These are phyloP conservation scores for Alternaria panax DNA, from an alignment of 2,329 filamentous ascomycete species.

Conservation along the genomic window DNA sequence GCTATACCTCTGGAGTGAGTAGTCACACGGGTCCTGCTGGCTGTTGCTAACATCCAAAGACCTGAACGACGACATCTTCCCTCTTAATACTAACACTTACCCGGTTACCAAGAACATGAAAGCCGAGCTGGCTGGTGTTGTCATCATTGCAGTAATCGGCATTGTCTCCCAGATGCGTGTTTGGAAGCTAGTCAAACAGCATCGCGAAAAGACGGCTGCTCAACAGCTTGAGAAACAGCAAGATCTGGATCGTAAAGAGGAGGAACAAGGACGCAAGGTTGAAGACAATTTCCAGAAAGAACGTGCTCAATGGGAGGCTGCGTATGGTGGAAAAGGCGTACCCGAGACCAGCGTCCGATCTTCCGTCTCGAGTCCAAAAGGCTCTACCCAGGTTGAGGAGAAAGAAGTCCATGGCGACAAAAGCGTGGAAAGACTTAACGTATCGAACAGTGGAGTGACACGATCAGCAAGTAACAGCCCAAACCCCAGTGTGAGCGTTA, in stretches of 20 bases:
- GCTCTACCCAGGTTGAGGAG: constrained; percentile 43
- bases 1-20: constrained; percentile 83
- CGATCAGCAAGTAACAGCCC: constrained; percentile 42
- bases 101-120: constrained; percentile 85
- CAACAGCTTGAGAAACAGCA: constrained; percentile 62
- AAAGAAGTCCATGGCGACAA: constrained; percentile 53
- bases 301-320: constrained; percentile 75
- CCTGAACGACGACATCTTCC: constrained; percentile 80
- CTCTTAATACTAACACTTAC: constrained; percentile 76
- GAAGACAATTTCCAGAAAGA: constrained; percentile 69
- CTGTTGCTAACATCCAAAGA: constrained; percentile 48
- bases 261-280: constrained; percentile 71
- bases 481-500: constrained; percentile 56
- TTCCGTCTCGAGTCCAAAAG: constrained; percentile 45
- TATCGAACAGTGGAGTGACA: constrained; percentile 56
- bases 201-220: constrained; percentile 56
- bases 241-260: constrained; percentile 70
- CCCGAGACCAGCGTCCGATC: constrained; percentile 61
- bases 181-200: constrained; percentile 77
- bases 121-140: constrained; percentile 80
- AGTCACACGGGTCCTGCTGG: neutral
- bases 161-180: constrained; percentile 84
- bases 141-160: constrained; percentile 77
- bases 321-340: constrained; percentile 70
- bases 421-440: constrained; percentile 64